These are phyloP conservation scores for Podila epigama DNA, from an alignment of 192 early-diverging fungal species.

Conservation along the genomic window DNA sequence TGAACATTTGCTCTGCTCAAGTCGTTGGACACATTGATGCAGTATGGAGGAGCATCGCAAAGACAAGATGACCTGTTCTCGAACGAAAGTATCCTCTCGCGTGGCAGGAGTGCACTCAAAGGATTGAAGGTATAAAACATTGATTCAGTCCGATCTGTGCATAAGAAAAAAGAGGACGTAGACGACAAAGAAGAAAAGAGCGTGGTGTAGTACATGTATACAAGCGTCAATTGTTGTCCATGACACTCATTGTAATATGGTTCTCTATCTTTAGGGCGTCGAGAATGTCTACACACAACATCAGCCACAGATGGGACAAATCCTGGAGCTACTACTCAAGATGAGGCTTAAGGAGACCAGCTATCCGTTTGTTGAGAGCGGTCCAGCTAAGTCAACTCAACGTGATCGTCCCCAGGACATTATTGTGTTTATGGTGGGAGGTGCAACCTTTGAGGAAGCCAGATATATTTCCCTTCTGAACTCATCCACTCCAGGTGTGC, in stretches of 20 bases:
- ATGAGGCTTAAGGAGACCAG: conserved; percentile 77
- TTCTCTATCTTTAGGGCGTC: conserved; percentile 67
- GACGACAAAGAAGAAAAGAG: too few relatives aligned
- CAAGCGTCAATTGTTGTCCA: neutral
- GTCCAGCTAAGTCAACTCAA: conserved; percentile 48
- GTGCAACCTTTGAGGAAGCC: conserved; percentile 94
- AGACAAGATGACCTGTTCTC: conserved; percentile 91
- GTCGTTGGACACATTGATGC: conserved; percentile 74
- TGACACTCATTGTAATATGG: neutral
- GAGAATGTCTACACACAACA: conserved; percentile 99
- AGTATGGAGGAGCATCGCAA: conserved; percentile 80
- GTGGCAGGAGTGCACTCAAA: conserved; percentile 90
- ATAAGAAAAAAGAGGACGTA: too few relatives aligned
- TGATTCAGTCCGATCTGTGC: too few relatives aligned
- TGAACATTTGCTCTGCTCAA: too few relatives aligned
- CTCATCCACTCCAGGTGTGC: conserved; percentile 73
- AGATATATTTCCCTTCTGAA: conserved; percentile 88
- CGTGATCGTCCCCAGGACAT: conserved; percentile 86
- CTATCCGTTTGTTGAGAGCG: conserved; percentile 82
- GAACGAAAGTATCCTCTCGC: conserved; percentile 85
- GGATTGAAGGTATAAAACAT: conserved; percentile 80
- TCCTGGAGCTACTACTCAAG: conserved; percentile 80
- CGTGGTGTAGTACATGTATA: too few relatives aligned
- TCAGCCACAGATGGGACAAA: conserved; percentile 82
- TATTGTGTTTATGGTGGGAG: conserved; percentile 96